Evolutionary conservation across 2,329 filamentous ascomycete species (phyloP), one percentile per base, ranked within the genome.

Genomic region (Coniella vitis): DNA sequence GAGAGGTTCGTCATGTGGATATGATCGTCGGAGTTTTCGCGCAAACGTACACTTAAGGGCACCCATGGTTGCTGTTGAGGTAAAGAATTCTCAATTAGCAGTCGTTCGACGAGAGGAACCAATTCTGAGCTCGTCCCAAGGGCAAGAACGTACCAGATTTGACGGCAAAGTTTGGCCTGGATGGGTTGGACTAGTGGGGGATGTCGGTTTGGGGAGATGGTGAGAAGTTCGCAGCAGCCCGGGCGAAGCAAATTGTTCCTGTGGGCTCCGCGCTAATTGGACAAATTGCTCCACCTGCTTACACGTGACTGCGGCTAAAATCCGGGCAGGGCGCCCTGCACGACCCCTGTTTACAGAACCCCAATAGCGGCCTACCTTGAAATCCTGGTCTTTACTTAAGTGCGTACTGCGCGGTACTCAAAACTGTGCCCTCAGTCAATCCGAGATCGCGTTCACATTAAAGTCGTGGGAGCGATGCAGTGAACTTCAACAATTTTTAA

Each of bases 51-150:
- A 98, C 81, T 98, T 98, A 76, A 96, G 89, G 81, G 91, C 91
- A 87, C 93, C 93, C 93, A 96, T 96, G 83, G 91, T 81, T 71
- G 68, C 76, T 79, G 61, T 63, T 56, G 45, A 22, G 45, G 38
- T 22, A 48, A 45, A 19, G 13, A 41, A 53, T 17, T 55, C 25
- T 62, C 54, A 62, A 60, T 57, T 58, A 48, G 38, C n/a, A 36
- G 49, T 42, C 41, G 34, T 14, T 44, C 29, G 19, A 31, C 47
- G 36, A 31, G 41, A 35, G 36, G 32, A n/a, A 38, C 17, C 16
- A 17, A 29, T 41, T 16, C 16, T 21, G n/a, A 31, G 13, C 19
- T 50, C 40, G 4, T 16, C 13, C 5, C 10, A 14, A 16, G 22
- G 13, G 2, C 44, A 34, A 14, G 29, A 25, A 51, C 51, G 21